These are phyloP conservation scores for Diddensiella santjacobensis DNA, from an alignment of 805 yeast species.

Conservation along the genomic window DNA sequence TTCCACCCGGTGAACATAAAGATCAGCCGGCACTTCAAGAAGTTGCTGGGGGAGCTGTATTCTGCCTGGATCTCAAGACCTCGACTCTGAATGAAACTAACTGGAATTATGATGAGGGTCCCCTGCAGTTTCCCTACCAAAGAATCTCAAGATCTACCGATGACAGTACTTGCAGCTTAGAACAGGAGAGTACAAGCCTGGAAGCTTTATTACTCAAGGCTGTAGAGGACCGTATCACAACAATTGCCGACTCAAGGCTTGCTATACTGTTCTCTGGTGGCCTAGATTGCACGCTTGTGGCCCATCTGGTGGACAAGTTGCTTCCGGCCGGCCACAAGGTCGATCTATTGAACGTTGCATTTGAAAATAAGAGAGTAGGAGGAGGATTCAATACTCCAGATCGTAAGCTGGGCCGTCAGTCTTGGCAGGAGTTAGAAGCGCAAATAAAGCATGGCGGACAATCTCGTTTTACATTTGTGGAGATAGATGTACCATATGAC, in stretches of 20 bases:
- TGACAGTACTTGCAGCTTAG: neutral
- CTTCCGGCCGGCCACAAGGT: slow-evolving; percentile 35
- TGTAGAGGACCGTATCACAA: slow-evolving; percentile 4
- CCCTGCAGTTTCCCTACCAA: neutral
- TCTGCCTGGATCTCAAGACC: slow-evolving; percentile 37
- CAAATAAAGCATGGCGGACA: slow-evolving; percentile 33
- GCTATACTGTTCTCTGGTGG: slow-evolving; percentile 92
- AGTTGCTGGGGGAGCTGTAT: slow-evolving; percentile 52
- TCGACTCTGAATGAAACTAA: slow-evolving; percentile 18
- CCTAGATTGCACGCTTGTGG: slow-evolving; percentile 81
- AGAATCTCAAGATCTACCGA: neutral
- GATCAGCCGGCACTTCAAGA: slow-evolving; percentile 35
- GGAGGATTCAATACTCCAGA: slow-evolving; percentile 70
- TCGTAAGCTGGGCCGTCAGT: slow-evolving; percentile 63
- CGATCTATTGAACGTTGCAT: slow-evolving; percentile 88
- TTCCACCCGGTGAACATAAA: slow-evolving; percentile 23
- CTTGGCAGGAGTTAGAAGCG: slow-evolving; percentile 52
- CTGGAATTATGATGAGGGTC: slow-evolving; percentile 18
- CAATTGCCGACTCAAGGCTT: slow-evolving; percentile 29
- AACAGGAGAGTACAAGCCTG: neutral
- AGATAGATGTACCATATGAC: slow-evolving; percentile 68
- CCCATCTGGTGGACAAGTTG: slow-evolving; percentile 38
- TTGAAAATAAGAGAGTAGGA: slow-evolving; percentile 80
- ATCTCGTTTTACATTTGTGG: slow-evolving; percentile 45
- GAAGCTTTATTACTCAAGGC: slow-evolving; percentile 4